These are phyloP conservation scores for Dunaliella primolecta DNA, from an alignment of 139 green algal species.

Conservation along the genomic window DNA sequence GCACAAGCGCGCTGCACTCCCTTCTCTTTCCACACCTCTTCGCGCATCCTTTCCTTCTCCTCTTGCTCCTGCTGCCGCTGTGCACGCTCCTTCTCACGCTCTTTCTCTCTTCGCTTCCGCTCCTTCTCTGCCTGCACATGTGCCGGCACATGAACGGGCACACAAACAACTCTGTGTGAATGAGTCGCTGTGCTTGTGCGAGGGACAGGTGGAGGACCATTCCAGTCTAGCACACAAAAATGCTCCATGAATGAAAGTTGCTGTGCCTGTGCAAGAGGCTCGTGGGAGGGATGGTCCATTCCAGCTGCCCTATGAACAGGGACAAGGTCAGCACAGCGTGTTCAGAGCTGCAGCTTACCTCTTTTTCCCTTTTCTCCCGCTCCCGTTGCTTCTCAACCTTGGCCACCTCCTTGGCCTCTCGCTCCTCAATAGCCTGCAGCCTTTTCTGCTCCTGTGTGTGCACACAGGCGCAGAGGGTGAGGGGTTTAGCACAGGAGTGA, in stretches of 20 bases:
- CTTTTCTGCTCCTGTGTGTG: slow-evolving; percentile 23
- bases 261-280: no score
- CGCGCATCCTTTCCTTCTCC: slow-evolving; percentile 3
- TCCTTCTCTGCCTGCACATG: slow-evolving; percentile 1
- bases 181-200: no score
- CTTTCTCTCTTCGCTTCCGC: slow-evolving; percentile 15
- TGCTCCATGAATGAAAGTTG: no score
- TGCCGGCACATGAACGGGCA: not conserved
- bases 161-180: not conserved
- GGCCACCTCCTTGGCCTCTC: slow-evolving; percentile 4
- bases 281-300: no score
- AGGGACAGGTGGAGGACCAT: no score
- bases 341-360: no score
- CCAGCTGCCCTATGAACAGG: no score
- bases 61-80: not conserved
- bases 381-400: not conserved
- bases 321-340: no score
- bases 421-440: slow-evolving; percentile 19
- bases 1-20: no score
- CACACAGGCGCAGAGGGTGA: not conserved
- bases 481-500: no score
- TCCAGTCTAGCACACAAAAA: no score
- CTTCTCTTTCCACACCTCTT: slow-evolving; percentile 1
- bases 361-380: not conserved
- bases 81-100: slow-evolving; percentile 10